A percentile compares a stretch with the other conserved stretches of the same genome.
Conservation (phyloP, 78 protist genomes). For the Dictyostelium purpureum region DNA sequence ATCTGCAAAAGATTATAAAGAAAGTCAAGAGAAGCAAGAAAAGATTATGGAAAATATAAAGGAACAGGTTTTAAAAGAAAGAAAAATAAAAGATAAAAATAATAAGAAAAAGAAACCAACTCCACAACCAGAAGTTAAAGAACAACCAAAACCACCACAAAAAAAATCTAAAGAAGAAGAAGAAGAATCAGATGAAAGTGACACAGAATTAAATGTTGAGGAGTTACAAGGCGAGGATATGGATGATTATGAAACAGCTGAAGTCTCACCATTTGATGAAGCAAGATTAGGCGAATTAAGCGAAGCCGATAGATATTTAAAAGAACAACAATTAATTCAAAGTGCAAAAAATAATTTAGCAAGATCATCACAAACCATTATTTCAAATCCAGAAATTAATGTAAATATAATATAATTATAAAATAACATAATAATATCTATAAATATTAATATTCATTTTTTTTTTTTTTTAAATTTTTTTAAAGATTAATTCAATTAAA, state of each 20-base stretch:
- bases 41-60: neutral
- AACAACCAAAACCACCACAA: slow-evolving; percentile 1
- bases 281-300: neutral
- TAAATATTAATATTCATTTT: neutral
- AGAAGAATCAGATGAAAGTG: slow-evolving; percentile 14
- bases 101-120: neutral
- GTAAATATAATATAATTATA: neutral
- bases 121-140: neutral
- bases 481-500: slow-evolving; percentile 28
- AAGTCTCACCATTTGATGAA: neutral
- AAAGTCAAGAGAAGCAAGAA: neutral
- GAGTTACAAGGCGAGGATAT: neutral
- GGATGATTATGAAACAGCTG: neutral
- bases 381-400: slow-evolving; percentile 53
- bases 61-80: slow-evolving; percentile 23
- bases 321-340: slow-evolving; percentile 28
- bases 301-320: slow-evolving; percentile 43
- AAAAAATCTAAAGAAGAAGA: slow-evolving; percentile 15
- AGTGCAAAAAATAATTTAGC: neutral
- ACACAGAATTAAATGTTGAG: neutral
- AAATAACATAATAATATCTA: neutral
- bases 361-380: neutral
- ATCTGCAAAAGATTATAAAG: slow-evolving; percentile 10
- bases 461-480: neutral
- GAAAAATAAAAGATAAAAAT: neutral